Evolutionary conservation across 176 grass and related monocot species (phyloP), one percentile per base, ranked within the genome.

Genomic region (Phoenix dactylifera): DNA sequence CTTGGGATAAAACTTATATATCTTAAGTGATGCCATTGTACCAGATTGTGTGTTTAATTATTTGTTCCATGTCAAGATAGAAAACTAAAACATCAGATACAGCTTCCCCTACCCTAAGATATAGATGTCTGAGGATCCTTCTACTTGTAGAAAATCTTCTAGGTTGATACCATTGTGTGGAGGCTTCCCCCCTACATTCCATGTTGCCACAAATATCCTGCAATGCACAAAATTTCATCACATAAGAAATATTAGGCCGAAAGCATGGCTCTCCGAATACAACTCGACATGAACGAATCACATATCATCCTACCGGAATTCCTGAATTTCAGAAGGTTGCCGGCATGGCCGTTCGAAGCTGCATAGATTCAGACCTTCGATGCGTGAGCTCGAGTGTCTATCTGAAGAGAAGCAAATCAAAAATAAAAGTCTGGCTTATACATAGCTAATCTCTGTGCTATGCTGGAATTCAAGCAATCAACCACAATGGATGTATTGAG

Each of bases 131-230:
- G 84, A 79, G 22, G 81, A 63, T 12, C 82, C 93, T 81, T 91
- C 87, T 22, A 83, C 77, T 59, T 81, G 93, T 3, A 98, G 84
- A 67, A 92, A 92, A 49, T 98, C 87, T 61, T 85, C 83, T 3
- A 98, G 65, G 73, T 91, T 98, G 22, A 92, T 26, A 58, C 70
- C 79, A 70, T 57, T 88, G 74, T 85, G 79, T 54, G 93, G 93
- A 75, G 84, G 56, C 53, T 79, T 92, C 55, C 93, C 93, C 22
- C 84, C 87, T 39, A 98, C 87, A 70, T 98, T 98, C 93, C 93
- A 98, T 76, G 93, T 98, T 44, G 71, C 87, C 55, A 86, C 93
- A 77, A 85, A 98, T 71, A 98, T 80, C 80, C 87, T 92, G 76
- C 56, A 72, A 6, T 14, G 0, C 49, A 52, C 17, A 14, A 65